Evolutionary conservation across 75 land plant species (phyloP).

Genomic region (Pinus taeda): DNA sequence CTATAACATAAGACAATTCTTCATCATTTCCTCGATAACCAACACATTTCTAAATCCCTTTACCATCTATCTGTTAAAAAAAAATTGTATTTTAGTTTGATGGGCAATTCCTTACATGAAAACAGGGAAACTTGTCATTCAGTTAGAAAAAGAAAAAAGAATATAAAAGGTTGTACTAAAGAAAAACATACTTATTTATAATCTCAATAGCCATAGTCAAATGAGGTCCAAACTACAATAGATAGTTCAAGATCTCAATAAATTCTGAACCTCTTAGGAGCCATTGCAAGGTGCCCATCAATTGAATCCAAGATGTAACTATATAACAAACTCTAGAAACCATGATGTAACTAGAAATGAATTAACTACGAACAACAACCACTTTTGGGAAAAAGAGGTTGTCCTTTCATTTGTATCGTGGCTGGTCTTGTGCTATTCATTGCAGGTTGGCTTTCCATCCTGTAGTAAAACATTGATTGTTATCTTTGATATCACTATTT

Average conservation of each 20-base stretch:
- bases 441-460: conserved; percentile 89
- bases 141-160: background rate
- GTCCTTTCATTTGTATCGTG: conserved; percentile 66
- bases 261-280: conserved; percentile 1
- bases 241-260: background rate
- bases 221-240: background rate
- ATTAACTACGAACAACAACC: conserved; percentile 60
- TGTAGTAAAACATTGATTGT: conserved; percentile 23
- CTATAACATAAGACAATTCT: too few relatives aligned
- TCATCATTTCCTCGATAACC: too few relatives aligned
- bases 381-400: conserved; percentile 58
- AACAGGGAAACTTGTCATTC: background rate
- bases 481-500: too few relatives aligned
- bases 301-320: background rate
- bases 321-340: background rate
- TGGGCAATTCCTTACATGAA: background rate
- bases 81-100: background rate
- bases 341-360: conserved; percentile 7
- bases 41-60: too few relatives aligned
- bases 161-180: background rate
- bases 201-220: conserved; percentile 90
- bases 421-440: conserved; percentile 63
- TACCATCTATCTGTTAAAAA: too few relatives aligned
- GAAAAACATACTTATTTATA: conserved; percentile 58
- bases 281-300: background rate